A percentile compares a stretch with the other conserved stretches of the same genome.
Conservation (phyloP, 805 yeast species). For the Wickerhamomyces kurtzmanii region DNA sequence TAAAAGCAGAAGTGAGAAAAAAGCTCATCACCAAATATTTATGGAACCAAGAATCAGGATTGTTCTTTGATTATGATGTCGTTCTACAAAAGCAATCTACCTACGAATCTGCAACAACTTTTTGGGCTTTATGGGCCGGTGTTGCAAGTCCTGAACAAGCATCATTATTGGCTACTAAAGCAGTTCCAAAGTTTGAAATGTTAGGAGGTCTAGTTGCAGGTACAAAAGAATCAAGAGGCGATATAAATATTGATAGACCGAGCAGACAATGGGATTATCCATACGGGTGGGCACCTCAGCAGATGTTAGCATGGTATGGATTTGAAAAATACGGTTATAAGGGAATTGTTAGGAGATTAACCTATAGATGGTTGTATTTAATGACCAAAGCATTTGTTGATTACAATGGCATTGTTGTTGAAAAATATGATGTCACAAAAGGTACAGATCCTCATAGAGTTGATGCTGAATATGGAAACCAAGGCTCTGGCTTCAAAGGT, state of each 20-base stretch:
- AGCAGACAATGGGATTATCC: conserved; percentile 98
- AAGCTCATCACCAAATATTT: conserved; percentile 51
- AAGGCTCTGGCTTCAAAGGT: conserved; percentile 86
- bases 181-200: conserved; percentile 66
- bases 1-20: conserved; percentile 46
- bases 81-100: conserved; percentile 40
- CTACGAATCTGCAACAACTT: conserved; percentile 81
- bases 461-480: conserved; percentile 95
- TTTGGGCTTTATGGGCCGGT: conserved; percentile 90
- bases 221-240: conserved; percentile 65
- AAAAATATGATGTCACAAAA: conserved; percentile 84
- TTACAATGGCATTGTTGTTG: conserved; percentile 90
- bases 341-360: conserved; percentile 57
- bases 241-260: conserved; percentile 60
- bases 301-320: conserved; percentile 89
- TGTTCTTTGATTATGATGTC: conserved; percentile 79
- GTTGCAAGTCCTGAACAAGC: conserved; percentile 66
- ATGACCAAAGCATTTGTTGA: conserved; percentile 88
- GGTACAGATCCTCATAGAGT: conserved; percentile 83
- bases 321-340: conserved; percentile 60
- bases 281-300: conserved; percentile 98
- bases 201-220: conserved; percentile 88
- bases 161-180: conserved; percentile 37
- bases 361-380: conserved; percentile 82
- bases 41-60: conserved; percentile 76